Conservation (phyloP, 345 rosid species). For the Odontarrhena argentea region DNA sequence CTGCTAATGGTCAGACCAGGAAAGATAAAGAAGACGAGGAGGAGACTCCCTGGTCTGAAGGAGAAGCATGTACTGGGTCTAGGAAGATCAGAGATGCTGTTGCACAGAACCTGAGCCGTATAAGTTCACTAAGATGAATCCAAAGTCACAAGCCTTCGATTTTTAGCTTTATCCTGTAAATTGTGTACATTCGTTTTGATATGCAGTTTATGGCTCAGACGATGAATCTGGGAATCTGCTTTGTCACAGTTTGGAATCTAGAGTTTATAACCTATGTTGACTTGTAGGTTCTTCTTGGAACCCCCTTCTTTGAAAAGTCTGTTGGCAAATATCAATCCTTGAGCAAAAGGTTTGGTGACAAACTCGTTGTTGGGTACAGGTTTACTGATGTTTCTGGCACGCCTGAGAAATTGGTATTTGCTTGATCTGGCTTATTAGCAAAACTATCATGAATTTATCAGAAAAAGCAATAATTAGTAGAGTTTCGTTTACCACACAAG, state of each 20-base stretch:
- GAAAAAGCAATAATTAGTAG: no score
- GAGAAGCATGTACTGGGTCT: constrained; percentile 48
- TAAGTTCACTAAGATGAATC: constrained; percentile 47
- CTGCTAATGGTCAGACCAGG: background rate
- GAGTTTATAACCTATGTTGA: background rate
- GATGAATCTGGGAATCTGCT: background rate
- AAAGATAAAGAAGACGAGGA: constrained; percentile 39
- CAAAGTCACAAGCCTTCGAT: constrained; percentile 1
- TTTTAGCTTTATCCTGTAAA: background rate
- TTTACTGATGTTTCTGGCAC: no score
- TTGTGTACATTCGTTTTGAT: background rate
- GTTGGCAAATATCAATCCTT: no score
- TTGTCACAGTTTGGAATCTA: background rate
- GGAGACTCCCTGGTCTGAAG: constrained; percentile 44
- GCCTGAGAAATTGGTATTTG: no score
- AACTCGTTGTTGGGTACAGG: no score
- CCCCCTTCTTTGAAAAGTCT: no score
- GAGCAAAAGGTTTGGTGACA: no score
- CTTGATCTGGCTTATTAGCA: no score
- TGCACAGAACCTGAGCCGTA: constrained; percentile 56
- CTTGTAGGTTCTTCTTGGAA: no score
- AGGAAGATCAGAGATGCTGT: constrained; percentile 58
- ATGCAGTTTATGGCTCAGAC: constrained; percentile 12
- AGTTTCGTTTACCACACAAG: no score
- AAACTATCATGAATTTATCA: no score